Conservation (phyloP, 345 rosid species). For the Odontarrhena argentea region DNA sequence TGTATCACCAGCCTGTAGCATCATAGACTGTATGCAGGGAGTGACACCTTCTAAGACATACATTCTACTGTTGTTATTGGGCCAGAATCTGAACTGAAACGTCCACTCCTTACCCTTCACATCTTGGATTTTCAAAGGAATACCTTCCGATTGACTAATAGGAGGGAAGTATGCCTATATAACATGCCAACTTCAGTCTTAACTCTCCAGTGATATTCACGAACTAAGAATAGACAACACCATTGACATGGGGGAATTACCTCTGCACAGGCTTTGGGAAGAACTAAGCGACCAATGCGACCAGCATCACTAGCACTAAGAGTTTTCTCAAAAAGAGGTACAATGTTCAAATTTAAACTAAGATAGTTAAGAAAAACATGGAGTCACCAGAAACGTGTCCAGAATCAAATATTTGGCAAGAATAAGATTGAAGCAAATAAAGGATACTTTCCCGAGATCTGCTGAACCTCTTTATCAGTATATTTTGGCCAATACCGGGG, state of each 20-base stretch:
- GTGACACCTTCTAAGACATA: conserved; percentile 98
- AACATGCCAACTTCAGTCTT: conserved; percentile 34
- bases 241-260: conserved; percentile 43
- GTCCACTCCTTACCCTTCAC: conserved; percentile 90
- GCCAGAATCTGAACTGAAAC: conserved; percentile 99
- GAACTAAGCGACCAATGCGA: conserved; percentile 92
- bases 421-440: conserved; percentile 13
- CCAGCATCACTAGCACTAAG: conserved; percentile 98
- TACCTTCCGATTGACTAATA: conserved; percentile 88
- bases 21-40: conserved; percentile 95
- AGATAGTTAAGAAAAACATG: conserved; percentile 33
- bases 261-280: conserved; percentile 97
- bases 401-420: conserved; percentile 4
- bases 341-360: conserved; percentile 75
- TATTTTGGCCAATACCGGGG: conserved; percentile 96
- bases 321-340: conserved; percentile 93
- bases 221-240: background rate
- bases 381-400: conserved; percentile 1
- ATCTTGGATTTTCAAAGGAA: conserved; percentile 84
- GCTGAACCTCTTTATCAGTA: conserved; percentile 89
- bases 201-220: background rate
- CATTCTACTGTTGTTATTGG: conserved; percentile 98
- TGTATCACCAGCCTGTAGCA: conserved; percentile 87
- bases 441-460: conserved; percentile 96
- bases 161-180: conserved; percentile 92